Evolutionary conservation across 495 filamentous ascomycete genomes (phyloP).

Genomic region (Aspergillus campestris): DNA sequence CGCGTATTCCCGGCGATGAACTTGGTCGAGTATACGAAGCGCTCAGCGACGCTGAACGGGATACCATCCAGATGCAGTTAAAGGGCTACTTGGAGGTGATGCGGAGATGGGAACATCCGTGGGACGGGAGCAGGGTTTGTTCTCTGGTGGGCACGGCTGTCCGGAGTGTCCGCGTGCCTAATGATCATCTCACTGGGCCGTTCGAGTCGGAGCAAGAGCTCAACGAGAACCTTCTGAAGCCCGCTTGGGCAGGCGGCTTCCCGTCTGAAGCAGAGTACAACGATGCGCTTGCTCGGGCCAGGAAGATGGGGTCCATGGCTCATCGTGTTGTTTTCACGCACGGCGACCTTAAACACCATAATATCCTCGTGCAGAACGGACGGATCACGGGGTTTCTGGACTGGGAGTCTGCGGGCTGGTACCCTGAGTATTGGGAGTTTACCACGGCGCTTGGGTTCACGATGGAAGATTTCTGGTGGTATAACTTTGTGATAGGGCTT

Average conservation of each 20-base stretch:
- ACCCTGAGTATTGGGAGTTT: slow-evolving; percentile 49
- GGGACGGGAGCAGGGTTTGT: neutral
- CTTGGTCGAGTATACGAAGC: slow-evolving; percentile 19
- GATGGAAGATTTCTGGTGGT: slow-evolving; percentile 15
- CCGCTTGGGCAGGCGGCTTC: slow-evolving; percentile 7
- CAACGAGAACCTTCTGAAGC: slow-evolving; percentile 6
- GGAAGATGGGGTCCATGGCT: slow-evolving; percentile 6
- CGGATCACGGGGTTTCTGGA: slow-evolving; percentile 44
- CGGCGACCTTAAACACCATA: slow-evolving; percentile 40
- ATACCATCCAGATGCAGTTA: slow-evolving; percentile 12
- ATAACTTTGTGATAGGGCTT: slow-evolving; percentile 12
- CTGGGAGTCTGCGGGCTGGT: slow-evolving; percentile 47
- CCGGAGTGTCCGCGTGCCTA: slow-evolving; percentile 7
- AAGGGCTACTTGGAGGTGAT: slow-evolving; percentile 15
- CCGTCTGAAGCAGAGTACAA: slow-evolving; percentile 13
- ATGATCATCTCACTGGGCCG: slow-evolving; percentile 9
- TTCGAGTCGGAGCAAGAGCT: slow-evolving; percentile 5
- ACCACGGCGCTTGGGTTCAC: slow-evolving; percentile 22
- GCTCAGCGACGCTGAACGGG: slow-evolving; percentile 14
- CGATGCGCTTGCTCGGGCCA: slow-evolving; percentile 11
- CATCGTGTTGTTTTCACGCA: slow-evolving; percentile 35
- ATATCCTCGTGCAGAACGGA: slow-evolving; percentile 35
- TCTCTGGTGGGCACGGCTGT: neutral
- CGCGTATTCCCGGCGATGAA: slow-evolving; percentile 21
- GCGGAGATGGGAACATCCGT: slow-evolving; percentile 13